Evolutionary conservation across 1,139 yeast species (phyloP).

Genomic region (Sugiyamaella xylanicola): DNA sequence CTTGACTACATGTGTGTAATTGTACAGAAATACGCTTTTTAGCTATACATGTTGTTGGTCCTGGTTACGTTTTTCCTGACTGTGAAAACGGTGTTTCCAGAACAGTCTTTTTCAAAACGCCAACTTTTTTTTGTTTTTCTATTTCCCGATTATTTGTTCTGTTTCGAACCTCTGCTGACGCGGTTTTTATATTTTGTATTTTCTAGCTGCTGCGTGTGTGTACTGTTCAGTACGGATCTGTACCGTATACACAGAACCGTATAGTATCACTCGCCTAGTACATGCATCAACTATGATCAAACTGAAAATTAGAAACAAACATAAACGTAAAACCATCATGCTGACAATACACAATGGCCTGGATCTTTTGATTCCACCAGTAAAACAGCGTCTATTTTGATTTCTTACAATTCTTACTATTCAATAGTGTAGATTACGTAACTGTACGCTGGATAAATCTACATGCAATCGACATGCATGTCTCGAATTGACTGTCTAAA

Average conservation of each 20-base stretch:
- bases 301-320: neutral
- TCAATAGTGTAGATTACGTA: neutral
- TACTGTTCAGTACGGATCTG: too few relatives aligned
- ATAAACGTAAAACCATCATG: neutral
- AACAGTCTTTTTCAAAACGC: neutral
- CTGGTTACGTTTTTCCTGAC: neutral
- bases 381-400: neutral
- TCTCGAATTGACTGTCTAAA: neutral
- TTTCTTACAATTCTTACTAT: neutral
- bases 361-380: neutral
- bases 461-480: neutral
- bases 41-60: neutral
- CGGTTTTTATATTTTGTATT: neutral
- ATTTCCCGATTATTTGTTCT: neutral
- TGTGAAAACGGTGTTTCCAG: neutral
- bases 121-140: neutral
- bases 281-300: too few relatives aligned
- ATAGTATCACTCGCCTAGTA: too few relatives aligned
- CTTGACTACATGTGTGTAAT: neutral
- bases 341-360: too few relatives aligned
- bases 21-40: neutral
- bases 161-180: neutral
- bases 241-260: too few relatives aligned
- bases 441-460: neutral
- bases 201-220: neutral